Evolutionary conservation across 2,329 filamentous ascomycete genomes (phyloP), one percentile per base, ranked within the genome.

Genomic region (Trichoderma sp.): DNA sequence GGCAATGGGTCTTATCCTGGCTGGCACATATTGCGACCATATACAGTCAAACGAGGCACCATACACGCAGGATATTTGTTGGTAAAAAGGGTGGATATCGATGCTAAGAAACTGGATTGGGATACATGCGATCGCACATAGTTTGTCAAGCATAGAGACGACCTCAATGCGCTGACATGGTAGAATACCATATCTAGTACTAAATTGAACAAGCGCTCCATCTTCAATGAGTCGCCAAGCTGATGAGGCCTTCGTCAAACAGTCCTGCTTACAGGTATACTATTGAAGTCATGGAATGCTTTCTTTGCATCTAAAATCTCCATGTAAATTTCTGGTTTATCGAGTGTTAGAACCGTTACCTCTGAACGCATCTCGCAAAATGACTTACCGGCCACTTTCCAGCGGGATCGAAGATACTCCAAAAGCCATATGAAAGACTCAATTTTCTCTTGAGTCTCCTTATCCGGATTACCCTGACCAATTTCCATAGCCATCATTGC

Each of bases 311-410:
- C 43, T 20, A 50, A 50, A 12, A 50, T 50, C 4, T 50, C 43
- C 9, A 50, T 20, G 4, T 50, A 50, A 20, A 50, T 50, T 3
- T 50, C 43, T 50, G 43, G n/a, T 20, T 20, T 11, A 6, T 50
- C n/a, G 4, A 50, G 9, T 2, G 43, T 50, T 20, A 50, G n/a
- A 12, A 20, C 4, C n/a, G n/a, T 20, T 50, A 1, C 1, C n/a
- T 50, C n/a, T 20, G 4, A 50, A 6, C 0, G 9, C n/a, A 4
- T 6, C 20, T 20, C 1, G n/a, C 8, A 50, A 11, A 0, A 12
- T 20, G n/a, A 50, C 43, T 50, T 50, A 50, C 43, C 43, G 1
- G 43, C 43, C n/a, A 50, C 43, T 50, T 50, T 50, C 43, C 43
- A 50, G n/a, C 43, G n/a, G n/a, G n/a, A 50, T 20, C n/a, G 17